These are phyloP conservation scores for Gossypium trilobum DNA, from an alignment of 441 rosid species.

Conservation along the genomic window DNA sequence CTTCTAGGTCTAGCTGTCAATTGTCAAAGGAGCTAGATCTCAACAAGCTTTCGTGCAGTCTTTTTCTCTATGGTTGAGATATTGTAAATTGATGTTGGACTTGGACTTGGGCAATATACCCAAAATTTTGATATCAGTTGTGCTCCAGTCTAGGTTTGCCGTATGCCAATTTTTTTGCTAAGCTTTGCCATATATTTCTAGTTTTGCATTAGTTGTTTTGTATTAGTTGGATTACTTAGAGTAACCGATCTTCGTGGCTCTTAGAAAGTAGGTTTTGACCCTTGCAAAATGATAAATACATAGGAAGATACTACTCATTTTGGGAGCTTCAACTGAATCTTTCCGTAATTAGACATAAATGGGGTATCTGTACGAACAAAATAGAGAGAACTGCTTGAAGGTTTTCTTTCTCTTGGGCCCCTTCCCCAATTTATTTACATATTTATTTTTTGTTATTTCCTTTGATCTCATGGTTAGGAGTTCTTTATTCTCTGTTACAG, in stretches of 20 bases:
- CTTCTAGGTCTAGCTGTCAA: constrained; percentile 8
- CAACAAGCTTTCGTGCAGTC: background rate
- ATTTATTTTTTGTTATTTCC: background rate
- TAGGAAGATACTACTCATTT: background rate
- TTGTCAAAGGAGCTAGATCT: background rate
- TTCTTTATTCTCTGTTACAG: constrained; percentile 38
- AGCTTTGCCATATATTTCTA: background rate
- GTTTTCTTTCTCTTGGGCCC: background rate
- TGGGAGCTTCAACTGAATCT: background rate
- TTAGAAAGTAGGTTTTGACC: constrained; percentile 2
- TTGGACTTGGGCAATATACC: background rate
- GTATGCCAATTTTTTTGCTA: background rate
- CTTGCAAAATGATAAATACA: background rate
- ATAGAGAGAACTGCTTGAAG: background rate
- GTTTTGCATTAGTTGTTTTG: background rate
- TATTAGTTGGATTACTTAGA: background rate
- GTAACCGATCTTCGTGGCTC: background rate
- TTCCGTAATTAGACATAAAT: background rate
- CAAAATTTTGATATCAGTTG: background rate
- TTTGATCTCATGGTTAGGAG: constrained; percentile 5
- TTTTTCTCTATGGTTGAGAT: background rate
- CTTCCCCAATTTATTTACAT: background rate
- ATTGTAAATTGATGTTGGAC: background rate
- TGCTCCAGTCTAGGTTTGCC: background rate
- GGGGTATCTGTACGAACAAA: background rate